Base-by-base conservation (phyloP, 2,329 filamentous ascomycete species). In the Colletotrichum melonis region DNA sequence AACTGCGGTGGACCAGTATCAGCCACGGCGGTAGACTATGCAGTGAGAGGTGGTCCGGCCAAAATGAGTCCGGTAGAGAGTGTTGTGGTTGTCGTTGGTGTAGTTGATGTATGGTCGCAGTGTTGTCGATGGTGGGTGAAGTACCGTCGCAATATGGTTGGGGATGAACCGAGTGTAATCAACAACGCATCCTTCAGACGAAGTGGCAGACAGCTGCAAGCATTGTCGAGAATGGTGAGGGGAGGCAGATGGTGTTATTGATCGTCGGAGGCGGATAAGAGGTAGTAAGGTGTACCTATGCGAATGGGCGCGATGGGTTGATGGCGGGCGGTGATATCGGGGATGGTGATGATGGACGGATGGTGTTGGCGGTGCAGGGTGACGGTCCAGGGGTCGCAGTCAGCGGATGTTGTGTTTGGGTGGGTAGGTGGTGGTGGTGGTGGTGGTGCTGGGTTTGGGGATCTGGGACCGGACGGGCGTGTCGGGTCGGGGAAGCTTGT, bases 111-210 rank as follows among this genome's bases (percentile, higher is more conserved):
- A 28, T 63, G 32, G 64, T 49, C 42, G 42, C 56, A 75, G 56
- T 19, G 19, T 49, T 56, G 35, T 11, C 11, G 24, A 16, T 28
- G 35, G 12, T 65, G 62, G 26, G 24, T 49, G 42, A 42, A 49
- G n/a, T 16, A 24, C 49, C 67, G 49, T 35, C 35, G 67, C 49
- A 52, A 19, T 73, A 14, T 59, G 35, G 32, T 65, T 28, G 35
- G 70, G n/a, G 59, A 30, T 16, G 46, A 32, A 56, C 52, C 52
- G 49, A 24, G 67, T 58, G 35, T 22, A 73, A 56, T 73, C 71
- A 71, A 73, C 67, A 73, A 71, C 60, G 67, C 71, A 73, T 71
- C 67, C 67, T 71, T 73, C 60, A 73, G 62, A 57, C 57, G 56
- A 66, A 16, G 49, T 59, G 22, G 67, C 26, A 26, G 38, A 14